Base-by-base conservation (phyloP, 192 early-diverging fungal genomes). In the Coemansia sp. region DNA sequence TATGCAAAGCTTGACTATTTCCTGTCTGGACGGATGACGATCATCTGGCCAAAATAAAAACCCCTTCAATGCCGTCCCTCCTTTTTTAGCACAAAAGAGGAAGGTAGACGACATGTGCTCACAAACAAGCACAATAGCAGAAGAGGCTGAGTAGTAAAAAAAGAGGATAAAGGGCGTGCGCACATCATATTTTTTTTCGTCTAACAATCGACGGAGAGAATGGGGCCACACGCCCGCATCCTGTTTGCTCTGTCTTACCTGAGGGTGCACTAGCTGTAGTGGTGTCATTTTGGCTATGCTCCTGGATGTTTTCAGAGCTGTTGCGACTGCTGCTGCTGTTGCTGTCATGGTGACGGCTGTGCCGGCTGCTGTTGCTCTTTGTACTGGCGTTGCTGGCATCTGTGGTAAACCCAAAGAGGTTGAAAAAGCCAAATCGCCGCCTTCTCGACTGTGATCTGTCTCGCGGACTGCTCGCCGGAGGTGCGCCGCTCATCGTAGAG, bases 341-440 rank as follows among this genome's bases (percentile, higher is more conserved):
- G 39, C 56, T 47, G 27, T 53, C 43, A 20, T 60, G 32, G 35
- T 60, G 32, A 18, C 6, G 53, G 18, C 45, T 59, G 30, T 50
- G 47, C 2, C 47, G 55, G 58, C 50, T 47, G 59, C 60, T 66
- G 63, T 59, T 44, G 47, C 62, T 68, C 41, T 27, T 39, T 20
- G 52, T 59, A 40, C 67, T 50, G 9, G 15, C 22, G 30, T 61
- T 67, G 53, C 52, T 70, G 35, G 50, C 35, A 5, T 64, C 47
- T 4, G 49, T 59, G 58, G 43, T 50, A 34, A 80, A 75, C 8
- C 78, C 78, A 72, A 80, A 80, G 30, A 80, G 63, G 67, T 67
- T 80, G 40, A 80, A 68, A 44, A 80, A 68, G 40, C 78, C 78
- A 64, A 80, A 80, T 27, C 73, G 73, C 49, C 52, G 68, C 27